Conservation (phyloP, 257 asterid species). For the Parsonsia alboflavescens region DNA sequence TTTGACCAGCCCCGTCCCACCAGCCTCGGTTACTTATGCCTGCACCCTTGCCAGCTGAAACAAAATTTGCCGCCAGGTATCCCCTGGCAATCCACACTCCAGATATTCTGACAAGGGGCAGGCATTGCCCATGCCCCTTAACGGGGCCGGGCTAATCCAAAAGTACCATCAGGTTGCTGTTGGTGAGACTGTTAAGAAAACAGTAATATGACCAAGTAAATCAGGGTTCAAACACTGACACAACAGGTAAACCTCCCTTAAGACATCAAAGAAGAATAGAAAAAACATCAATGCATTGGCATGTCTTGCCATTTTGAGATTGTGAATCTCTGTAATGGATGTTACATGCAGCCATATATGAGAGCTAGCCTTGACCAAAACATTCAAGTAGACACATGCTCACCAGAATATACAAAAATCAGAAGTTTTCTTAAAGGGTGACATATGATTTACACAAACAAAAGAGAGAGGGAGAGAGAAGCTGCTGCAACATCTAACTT, state of each 20-base stretch:
- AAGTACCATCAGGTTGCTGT: conserved; percentile 58
- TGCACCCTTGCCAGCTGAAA: conserved; percentile 69
- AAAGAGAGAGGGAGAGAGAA: no score
- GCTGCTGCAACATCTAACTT: neutral
- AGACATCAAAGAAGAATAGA: neutral
- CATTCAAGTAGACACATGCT: neutral
- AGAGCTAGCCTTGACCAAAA: neutral
- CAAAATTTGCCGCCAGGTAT: conserved; percentile 49
- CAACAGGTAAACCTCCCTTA: neutral
- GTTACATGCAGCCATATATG: neutral
- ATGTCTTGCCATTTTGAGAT: neutral
- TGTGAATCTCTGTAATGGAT: neutral
- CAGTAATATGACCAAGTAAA: neutral
- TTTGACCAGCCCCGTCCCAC: conserved; percentile 34
- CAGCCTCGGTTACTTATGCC: conserved; percentile 72
- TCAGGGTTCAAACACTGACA: neutral
- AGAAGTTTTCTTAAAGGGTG: neutral
- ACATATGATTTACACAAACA: neutral
- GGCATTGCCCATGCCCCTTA: conserved; percentile 99
- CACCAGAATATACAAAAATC: neutral
- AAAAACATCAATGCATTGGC: neutral
- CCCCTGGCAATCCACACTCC: conserved; percentile 25
- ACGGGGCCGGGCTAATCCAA: conserved; percentile 99
- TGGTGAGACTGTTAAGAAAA: conserved; percentile 22
- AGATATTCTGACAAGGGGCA: conserved; percentile 60